A percentile compares a stretch with the other conserved stretches of the same genome.
Evolutionary conservation across 352 stramenopile genomes (phyloP).

Genomic region (Phytophthora pisi): DNA sequence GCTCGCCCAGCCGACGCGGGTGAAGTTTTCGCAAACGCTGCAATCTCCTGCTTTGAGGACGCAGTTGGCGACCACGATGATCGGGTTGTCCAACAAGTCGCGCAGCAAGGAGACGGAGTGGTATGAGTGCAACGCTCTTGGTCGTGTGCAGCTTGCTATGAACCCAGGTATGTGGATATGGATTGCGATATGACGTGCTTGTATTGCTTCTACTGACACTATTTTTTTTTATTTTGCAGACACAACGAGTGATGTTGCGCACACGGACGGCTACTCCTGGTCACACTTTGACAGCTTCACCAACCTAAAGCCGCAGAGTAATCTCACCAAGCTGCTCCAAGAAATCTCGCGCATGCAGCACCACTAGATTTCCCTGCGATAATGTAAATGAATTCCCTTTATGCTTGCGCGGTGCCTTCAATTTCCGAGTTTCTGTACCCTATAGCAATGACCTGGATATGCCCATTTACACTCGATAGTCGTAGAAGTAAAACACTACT

Average conservation of each 20-base stretch:
- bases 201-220: not conserved
- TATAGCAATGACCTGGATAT: too few species aligned
- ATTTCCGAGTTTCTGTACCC: too few species aligned
- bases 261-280: conserved; percentile 83
- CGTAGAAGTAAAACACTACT: too few species aligned
- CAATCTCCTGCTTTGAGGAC: conserved; percentile 68
- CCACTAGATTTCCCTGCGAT: conserved; percentile 25
- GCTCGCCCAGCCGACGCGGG: conserved; percentile 52
- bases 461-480: too few species aligned
- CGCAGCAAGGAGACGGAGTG: conserved; percentile 81
- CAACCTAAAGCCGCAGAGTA: conserved; percentile 46
- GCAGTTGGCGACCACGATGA: conserved; percentile 63
- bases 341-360: conserved; percentile 70
- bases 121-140: conserved; percentile 80
- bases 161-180: conserved; percentile 43
- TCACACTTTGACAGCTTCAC: conserved; percentile 79
- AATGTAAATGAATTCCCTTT: conserved; percentile 18
- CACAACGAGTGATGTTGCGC: conserved; percentile 43
- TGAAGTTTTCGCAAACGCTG: conserved; percentile 67
- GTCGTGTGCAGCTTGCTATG: conserved; percentile 60
- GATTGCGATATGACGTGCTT: not conserved
- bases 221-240: conserved; percentile 25
- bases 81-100: conserved; percentile 78
- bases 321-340: conserved; percentile 61
- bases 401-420: not conserved